Conservation (phyloP, 2,329 filamentous ascomycete species). For the Fusarium sp. region DNA sequence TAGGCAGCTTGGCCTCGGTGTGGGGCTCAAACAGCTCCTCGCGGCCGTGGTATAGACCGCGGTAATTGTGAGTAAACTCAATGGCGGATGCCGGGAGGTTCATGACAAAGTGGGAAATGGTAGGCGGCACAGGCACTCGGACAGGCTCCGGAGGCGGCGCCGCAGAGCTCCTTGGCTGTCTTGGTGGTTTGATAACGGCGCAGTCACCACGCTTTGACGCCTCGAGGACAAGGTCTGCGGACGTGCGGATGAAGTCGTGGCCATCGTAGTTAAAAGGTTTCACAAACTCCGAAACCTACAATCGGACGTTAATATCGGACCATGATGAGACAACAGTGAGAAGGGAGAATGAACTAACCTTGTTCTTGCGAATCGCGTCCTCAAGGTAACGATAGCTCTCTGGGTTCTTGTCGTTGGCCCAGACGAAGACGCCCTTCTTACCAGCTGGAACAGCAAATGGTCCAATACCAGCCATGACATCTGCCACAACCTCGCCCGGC, state of each 20-base stretch:
- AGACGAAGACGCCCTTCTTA: conserved; percentile 90
- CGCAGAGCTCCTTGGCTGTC: conserved; percentile 56
- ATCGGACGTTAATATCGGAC: conserved; percentile 21
- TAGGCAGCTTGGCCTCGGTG: conserved; percentile 74
- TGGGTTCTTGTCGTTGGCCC: conserved; percentile 97
- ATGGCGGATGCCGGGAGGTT: conserved; percentile 93
- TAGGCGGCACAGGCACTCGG: conserved; percentile 72
- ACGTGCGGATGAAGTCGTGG: conserved; percentile 79
- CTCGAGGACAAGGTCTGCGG: conserved; percentile 71
- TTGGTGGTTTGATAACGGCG: conserved; percentile 63
- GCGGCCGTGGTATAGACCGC: conserved; percentile 82
- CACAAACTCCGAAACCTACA: conserved; percentile 75
- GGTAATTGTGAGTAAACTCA: conserved; percentile 76
- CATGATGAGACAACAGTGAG: neutral
- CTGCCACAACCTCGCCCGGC: conserved; percentile 89
- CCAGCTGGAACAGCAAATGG: conserved; percentile 94
- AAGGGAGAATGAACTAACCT: conserved; percentile 64
- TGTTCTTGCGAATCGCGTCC: conserved; percentile 81
- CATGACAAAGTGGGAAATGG: conserved; percentile 96
- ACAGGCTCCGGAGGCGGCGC: conserved; percentile 54
- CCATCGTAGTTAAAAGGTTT: conserved; percentile 86
- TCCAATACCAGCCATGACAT: conserved; percentile 97
- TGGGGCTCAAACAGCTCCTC: conserved; percentile 74
- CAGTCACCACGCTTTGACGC: conserved; percentile 66
- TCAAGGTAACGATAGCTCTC: conserved; percentile 82